Conservation (phyloP, 768 basidiomycete species). For the Suillus subluteus region DNA sequence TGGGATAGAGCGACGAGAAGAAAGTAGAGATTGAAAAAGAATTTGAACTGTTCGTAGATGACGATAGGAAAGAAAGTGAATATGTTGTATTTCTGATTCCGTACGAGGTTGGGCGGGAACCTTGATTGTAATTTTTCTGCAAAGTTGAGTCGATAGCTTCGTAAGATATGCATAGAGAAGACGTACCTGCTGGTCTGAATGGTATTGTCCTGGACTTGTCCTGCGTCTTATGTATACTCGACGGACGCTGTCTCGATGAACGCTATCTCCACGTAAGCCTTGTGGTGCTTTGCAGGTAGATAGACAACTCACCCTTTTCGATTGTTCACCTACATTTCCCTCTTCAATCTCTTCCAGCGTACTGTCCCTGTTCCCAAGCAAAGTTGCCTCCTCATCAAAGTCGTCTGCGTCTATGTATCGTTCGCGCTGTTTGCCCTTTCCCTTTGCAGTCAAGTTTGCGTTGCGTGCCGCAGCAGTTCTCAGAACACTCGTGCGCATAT, state of each 20-base stretch:
- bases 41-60: conserved; percentile 99
- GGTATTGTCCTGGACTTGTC: conserved; percentile 81
- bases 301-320: conserved; percentile 26
- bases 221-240: conserved; percentile 20
- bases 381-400: conserved; percentile 61
- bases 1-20: conserved; percentile 95
- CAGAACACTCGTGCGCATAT: conserved; percentile 35
- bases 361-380: conserved; percentile 44
- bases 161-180: not conserved
- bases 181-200: conserved; percentile 70
- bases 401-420: conserved; percentile 64
- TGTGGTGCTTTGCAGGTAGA: conserved; percentile 5
- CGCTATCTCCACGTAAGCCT: conserved; percentile 16
- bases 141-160: conserved; percentile 1
- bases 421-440: conserved; percentile 45
- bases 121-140: conserved; percentile 71
- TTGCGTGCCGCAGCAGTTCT: conserved; percentile 39
- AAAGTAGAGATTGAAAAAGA: conserved; percentile 99
- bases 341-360: conserved; percentile 43
- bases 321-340: conserved; percentile 35
- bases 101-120: conserved; percentile 88
- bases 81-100: conserved; percentile 98
- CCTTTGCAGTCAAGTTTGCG: conserved; percentile 20
- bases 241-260: conserved; percentile 27
- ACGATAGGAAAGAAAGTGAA: conserved; percentile 97